A percentile compares a stretch with the other conserved stretches of the same genome.
Conservation (phyloP, 1,284 basidiomycete genomes). For the Bothia castanella region DNA sequence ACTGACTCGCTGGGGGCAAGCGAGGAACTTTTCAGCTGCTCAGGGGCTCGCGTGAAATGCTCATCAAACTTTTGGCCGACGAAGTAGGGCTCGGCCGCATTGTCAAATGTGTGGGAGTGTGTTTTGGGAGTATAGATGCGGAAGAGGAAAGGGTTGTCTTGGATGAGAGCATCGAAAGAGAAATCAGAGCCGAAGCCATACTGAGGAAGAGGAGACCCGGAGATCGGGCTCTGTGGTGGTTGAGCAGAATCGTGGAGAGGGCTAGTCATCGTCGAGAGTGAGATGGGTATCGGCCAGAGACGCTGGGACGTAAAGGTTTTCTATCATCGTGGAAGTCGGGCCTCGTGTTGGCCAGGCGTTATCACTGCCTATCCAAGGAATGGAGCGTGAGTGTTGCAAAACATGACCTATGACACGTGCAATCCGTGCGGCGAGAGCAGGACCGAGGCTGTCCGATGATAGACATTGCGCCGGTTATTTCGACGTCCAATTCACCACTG, state of each 20-base stretch:
- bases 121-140: conserved; percentile 71
- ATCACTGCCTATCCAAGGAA: conserved; percentile 31
- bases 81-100: conserved; percentile 53
- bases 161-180: conserved; percentile 56
- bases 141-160: conserved; percentile 68
- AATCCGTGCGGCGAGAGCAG: conserved; percentile 3
- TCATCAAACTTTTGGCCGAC: conserved; percentile 60
- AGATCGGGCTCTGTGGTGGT: conserved; percentile 24
- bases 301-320: conserved; percentile 22
- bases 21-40: conserved; percentile 32
- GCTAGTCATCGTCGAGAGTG: conserved; percentile 26
- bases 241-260: conserved; percentile 17
- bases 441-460: neutral
- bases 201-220: conserved; percentile 49
- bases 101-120: conserved; percentile 48
- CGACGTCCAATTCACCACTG: neutral
- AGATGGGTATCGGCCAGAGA: conserved; percentile 8
- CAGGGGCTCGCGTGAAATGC: conserved; percentile 41
- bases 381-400: conserved; percentile 8
- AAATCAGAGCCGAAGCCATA: conserved; percentile 64
- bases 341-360: conserved; percentile 35
- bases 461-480: too few species aligned
- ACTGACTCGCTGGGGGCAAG: conserved; percentile 33
- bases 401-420: conserved; percentile 27
- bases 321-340: conserved; percentile 19